A percentile compares a stretch with the other conserved stretches of the same genome.
Evolutionary conservation across 2,329 filamentous ascomycete genomes (phyloP).

Genomic region (Diplodia intermedia): DNA sequence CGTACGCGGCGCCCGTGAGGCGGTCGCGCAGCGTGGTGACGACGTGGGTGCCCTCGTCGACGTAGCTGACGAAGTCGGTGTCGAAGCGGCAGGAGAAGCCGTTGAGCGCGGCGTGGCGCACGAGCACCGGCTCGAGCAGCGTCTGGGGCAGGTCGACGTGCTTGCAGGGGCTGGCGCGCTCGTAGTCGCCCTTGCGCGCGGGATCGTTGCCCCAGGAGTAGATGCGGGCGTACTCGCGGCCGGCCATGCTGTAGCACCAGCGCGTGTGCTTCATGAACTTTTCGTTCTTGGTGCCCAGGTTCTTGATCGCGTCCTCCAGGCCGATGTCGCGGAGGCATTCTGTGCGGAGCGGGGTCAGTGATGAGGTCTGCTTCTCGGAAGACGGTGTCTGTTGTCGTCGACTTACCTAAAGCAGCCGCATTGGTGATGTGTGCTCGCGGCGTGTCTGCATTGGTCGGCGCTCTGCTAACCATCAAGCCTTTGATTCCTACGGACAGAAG

Average conservation of each 20-base stretch:
- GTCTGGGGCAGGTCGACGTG: conserved; percentile 55
- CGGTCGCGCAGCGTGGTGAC: conserved; percentile 49
- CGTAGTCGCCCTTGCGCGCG: conserved; percentile 50
- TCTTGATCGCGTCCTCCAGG: conserved; percentile 48
- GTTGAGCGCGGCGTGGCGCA: conserved; percentile 46
- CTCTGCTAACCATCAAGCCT: conserved; percentile 61
- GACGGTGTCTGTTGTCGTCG: neutral
- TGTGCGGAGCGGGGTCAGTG: conserved; percentile 28
- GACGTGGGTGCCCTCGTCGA: conserved; percentile 41
- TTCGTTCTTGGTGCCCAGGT: conserved; percentile 42
- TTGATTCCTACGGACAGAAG: conserved; percentile 49
- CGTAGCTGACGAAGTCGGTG: conserved; percentile 45
- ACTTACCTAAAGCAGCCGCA: conserved; percentile 58
- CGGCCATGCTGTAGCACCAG: conserved; percentile 55
- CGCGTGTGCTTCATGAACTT: conserved; percentile 51
- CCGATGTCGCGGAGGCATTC: conserved; percentile 58
- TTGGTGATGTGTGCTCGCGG: conserved; percentile 69
- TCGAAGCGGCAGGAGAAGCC: conserved; percentile 53
- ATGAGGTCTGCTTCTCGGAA: neutral
- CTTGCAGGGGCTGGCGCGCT: conserved; percentile 50
- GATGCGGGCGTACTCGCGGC: conserved; percentile 54
- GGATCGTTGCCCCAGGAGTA: conserved; percentile 54
- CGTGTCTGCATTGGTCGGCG: conserved; percentile 61
- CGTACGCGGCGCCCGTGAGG: conserved; percentile 49
- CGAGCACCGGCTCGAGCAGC: conserved; percentile 53